Evolutionary conservation across 768 basidiomycete species (phyloP).

Genomic region (Suillus weaverae): DNA sequence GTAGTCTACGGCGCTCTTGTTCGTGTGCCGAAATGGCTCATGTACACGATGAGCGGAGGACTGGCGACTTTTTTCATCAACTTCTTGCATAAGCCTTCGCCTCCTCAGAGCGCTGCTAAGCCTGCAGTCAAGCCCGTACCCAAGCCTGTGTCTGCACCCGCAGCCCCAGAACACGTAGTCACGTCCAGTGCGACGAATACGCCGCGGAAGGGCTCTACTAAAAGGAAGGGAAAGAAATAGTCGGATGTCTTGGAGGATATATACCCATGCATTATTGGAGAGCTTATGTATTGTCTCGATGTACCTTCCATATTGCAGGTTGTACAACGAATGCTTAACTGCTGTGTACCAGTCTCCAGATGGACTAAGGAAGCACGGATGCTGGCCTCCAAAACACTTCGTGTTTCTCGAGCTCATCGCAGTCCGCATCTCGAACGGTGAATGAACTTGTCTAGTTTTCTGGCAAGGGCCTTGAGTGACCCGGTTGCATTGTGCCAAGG

Average conservation of each 20-base stretch:
- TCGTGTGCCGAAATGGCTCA: slow-evolving; percentile 68
- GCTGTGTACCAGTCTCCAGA: neutral
- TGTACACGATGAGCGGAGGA: slow-evolving; percentile 65
- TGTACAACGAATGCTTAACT: neutral
- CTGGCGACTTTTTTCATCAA: slow-evolving; percentile 68
- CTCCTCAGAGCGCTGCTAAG: slow-evolving; percentile 12
- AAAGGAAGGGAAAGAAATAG: slow-evolving; percentile 31
- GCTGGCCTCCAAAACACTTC: neutral
- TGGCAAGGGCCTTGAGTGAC: neutral
- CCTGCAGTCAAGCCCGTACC: slow-evolving; percentile 4
- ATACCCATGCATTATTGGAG: neutral
- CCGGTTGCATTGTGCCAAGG: neutral
- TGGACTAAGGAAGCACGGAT: neutral
- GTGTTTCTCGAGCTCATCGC: neutral
- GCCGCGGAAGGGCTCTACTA: slow-evolving; percentile 21
- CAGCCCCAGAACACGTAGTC: slow-evolving; percentile 11
- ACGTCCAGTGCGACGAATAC: slow-evolving; percentile 16
- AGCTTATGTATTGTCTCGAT: neutral
- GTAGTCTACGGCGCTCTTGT: slow-evolving; percentile 52
- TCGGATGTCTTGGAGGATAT: neutral
- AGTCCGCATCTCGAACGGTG: neutral
- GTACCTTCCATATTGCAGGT: neutral
- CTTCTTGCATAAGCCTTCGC: slow-evolving; percentile 50
- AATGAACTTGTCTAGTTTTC: neutral
- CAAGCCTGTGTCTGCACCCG: neutral